A percentile compares a stretch with the other conserved stretches of the same genome.
Conservation (phyloP, 2,329 filamentous ascomycete species). For the Cordyceps cateniannulata region DNA sequence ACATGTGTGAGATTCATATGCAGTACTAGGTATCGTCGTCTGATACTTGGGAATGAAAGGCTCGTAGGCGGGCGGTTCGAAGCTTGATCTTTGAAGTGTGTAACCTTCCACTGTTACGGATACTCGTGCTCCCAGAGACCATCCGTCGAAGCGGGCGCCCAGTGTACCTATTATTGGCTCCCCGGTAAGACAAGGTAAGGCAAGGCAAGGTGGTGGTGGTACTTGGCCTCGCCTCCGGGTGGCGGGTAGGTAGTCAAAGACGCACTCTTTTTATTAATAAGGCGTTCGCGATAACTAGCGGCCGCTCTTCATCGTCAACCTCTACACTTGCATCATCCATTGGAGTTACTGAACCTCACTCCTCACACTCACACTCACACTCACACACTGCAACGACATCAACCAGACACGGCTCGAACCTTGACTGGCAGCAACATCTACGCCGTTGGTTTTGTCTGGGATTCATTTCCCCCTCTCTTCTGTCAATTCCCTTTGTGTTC, state of each 20-base stretch:
- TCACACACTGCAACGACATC: background rate
- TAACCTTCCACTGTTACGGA: background rate
- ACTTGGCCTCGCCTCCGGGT: background rate
- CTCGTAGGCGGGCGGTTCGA: background rate
- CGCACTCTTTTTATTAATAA: background rate
- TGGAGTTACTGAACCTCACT: background rate
- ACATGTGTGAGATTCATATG: too few relatives aligned
- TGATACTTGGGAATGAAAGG: too few relatives aligned
- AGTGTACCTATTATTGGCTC: background rate
- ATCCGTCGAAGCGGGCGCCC: background rate
- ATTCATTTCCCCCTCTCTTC: background rate
- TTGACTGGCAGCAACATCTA: background rate
- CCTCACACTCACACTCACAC: too few relatives aligned
- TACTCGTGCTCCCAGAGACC: background rate
- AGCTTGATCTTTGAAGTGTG: background rate
- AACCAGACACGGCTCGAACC: background rate
- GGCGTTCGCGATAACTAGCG: background rate
- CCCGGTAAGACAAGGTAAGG: background rate
- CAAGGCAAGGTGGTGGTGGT: background rate
- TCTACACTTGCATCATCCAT: conserved; percentile 7
- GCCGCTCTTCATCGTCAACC: background rate
- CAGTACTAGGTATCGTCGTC: too few relatives aligned
- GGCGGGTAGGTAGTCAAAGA: background rate
- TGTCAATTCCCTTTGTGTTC: background rate
- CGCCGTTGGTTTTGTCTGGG: background rate